These are phyloP conservation scores for Colletotrichum plurivorum DNA, from an alignment of 2,329 filamentous ascomycete genomes.

Conservation along the genomic window DNA sequence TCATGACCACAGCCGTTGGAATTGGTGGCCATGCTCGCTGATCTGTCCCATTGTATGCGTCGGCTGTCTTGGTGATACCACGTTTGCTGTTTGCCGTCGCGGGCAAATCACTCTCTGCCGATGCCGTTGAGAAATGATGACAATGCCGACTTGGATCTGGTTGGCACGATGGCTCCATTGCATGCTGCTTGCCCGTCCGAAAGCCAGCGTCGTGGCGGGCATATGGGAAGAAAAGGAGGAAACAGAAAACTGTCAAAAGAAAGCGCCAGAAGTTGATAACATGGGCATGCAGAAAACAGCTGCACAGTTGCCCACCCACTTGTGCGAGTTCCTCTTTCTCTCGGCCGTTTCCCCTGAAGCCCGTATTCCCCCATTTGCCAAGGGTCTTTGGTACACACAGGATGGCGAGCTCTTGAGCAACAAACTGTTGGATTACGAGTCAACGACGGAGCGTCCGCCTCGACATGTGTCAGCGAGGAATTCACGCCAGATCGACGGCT, in stretches of 20 bases:
- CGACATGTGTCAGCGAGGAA: not conserved
- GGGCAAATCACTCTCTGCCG: not conserved
- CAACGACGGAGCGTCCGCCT: no score
- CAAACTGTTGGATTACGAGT: no score
- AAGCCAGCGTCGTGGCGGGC: not conserved
- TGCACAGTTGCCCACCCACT: no score
- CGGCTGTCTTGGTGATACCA: not conserved
- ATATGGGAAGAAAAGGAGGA: not conserved
- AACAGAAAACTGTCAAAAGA: no score
- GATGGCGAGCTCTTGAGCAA: no score
- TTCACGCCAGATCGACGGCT: not conserved
- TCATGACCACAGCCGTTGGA: no score
- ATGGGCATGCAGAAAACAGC: no score
- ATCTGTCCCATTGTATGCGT: not conserved
- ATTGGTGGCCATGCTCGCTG: not conserved
- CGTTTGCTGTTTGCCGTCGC: not conserved
- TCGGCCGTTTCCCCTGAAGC: no score
- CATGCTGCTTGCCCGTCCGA: slow-evolving; percentile 25
- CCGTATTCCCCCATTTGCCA: no score
- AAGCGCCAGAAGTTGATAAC: no score
- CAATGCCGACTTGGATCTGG: slow-evolving; percentile 4
- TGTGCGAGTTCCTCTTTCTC: no score
- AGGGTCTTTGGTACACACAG: no score
- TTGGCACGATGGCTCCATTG: slow-evolving; percentile 13
- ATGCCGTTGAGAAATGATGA: not conserved